These are phyloP conservation scores for Aspergillus versicolor DNA, from an alignment of 2,329 filamentous ascomycete species.

Conservation along the genomic window DNA sequence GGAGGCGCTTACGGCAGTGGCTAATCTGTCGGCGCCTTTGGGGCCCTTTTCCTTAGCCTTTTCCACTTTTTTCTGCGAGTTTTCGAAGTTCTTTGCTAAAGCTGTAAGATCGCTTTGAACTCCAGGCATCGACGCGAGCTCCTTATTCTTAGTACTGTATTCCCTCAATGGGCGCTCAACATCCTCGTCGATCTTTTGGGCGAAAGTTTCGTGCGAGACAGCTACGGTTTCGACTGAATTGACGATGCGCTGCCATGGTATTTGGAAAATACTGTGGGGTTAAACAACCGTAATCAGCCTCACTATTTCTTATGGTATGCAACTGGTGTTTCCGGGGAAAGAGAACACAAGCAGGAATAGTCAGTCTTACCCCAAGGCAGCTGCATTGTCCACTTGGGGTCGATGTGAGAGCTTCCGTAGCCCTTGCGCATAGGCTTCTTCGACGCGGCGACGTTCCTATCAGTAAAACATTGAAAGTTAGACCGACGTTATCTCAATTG, in stretches of 20 bases:
- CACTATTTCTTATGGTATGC: no score
- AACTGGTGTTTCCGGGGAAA: not conserved
- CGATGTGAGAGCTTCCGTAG: slow-evolving; percentile 77
- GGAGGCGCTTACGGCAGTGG: slow-evolving; percentile 68
- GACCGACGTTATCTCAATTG: slow-evolving; percentile 8
- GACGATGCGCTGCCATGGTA: slow-evolving; percentile 86
- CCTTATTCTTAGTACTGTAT: slow-evolving; percentile 68
- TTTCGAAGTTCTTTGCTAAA: slow-evolving; percentile 82
- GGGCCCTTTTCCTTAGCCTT: slow-evolving; percentile 79
- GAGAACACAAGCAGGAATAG: not conserved
- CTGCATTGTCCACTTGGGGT: slow-evolving; percentile 70
- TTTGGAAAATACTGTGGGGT: slow-evolving; percentile 72
- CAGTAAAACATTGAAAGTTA: slow-evolving; percentile 10
- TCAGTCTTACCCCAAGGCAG: slow-evolving; percentile 77
- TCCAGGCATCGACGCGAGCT: slow-evolving; percentile 76
- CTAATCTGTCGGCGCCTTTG: slow-evolving; percentile 70
- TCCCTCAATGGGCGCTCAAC: slow-evolving; percentile 80
- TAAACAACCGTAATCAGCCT: slow-evolving; percentile 11
- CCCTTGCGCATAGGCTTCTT: slow-evolving; percentile 82
- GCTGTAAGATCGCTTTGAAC: slow-evolving; percentile 77
- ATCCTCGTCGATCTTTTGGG: slow-evolving; percentile 80
- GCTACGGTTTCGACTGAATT: slow-evolving; percentile 77
- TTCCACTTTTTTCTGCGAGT: slow-evolving; percentile 79
- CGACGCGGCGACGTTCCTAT: slow-evolving; percentile 87
- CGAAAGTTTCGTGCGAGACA: slow-evolving; percentile 76